A percentile compares a stretch with the other conserved stretches of the same genome.
phyloP scores from a whole-genome alignment of 164 flowering plant genomes.

The Tetrastigma voinierianum region DNA sequence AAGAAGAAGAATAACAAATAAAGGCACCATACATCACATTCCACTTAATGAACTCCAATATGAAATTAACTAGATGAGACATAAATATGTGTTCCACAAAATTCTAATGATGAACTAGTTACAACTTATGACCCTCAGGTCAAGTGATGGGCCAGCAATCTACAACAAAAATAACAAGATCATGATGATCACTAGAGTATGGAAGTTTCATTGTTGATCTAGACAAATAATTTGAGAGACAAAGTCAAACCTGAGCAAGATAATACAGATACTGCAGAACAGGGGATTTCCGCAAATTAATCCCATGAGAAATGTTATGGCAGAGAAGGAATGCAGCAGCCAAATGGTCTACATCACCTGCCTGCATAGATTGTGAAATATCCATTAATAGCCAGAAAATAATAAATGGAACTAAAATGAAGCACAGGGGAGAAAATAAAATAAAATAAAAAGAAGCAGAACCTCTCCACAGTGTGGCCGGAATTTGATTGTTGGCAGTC shows the following conservation, averaged over 20 bases:
- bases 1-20: background rate
- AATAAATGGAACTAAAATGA: background rate
- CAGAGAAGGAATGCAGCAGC: constrained; percentile 64
- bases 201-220: too few species aligned
- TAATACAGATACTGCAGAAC: constrained; percentile 72
- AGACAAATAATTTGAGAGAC: background rate
- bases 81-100: too few species aligned
- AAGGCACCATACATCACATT: background rate
- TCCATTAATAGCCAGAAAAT: background rate
- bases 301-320: constrained; percentile 71
- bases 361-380: constrained; percentile 32
- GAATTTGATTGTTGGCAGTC: constrained; percentile 52
- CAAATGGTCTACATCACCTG: constrained; percentile 78
- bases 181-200: too few species aligned
- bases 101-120: too few species aligned
- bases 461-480: constrained; percentile 82
- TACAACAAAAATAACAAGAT: too few species aligned
- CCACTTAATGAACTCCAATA: too few species aligned
- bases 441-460: background rate
- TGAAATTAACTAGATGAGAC: too few species aligned
- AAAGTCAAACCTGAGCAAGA: constrained; percentile 65
- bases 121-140: too few species aligned
- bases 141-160: too few species aligned
- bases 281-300: constrained; percentile 61
- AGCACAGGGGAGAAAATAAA: background rate